Evolutionary conservation across 148 eudicot genomes (phyloP).

Genomic region (Euryodendron excelsum): DNA sequence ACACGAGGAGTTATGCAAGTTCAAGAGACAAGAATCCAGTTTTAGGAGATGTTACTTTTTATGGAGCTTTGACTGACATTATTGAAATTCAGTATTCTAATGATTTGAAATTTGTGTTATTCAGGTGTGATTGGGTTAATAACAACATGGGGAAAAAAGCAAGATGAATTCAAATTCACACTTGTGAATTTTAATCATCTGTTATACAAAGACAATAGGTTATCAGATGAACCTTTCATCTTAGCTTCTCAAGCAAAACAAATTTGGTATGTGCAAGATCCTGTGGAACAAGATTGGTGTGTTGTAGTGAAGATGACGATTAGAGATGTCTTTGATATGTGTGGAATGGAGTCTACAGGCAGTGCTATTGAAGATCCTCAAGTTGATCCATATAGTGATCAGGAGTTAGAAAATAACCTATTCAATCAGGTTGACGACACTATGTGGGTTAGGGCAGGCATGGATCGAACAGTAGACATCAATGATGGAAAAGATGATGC

Average conservation of each 20-base stretch:
- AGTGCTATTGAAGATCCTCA: too few relatives aligned
- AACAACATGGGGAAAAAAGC: not conserved
- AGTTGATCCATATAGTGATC: not conserved
- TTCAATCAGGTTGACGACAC: not conserved
- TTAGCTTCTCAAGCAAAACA: too few relatives aligned
- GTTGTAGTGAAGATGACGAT: too few relatives aligned
- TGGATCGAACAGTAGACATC: not conserved
- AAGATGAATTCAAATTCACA: constrained; percentile 10
- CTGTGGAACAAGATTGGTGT: too few relatives aligned
- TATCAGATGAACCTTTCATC: constrained; percentile 12
- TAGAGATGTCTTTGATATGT: too few relatives aligned
- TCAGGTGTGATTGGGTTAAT: constrained; percentile 10
- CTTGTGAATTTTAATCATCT: constrained; percentile 10
- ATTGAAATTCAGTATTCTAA: constrained; percentile 11
- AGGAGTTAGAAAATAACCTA: not conserved
- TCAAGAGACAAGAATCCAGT: too few relatives aligned
- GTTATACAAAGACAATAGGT: not conserved
- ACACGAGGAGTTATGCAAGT: not conserved
- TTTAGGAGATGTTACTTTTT: constrained; percentile 9
- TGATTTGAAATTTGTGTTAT: constrained; percentile 14
- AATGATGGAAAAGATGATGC: not conserved
- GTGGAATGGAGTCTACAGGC: too few relatives aligned
- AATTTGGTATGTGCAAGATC: too few relatives aligned
- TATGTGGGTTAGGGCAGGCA: not conserved
- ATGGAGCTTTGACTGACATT: constrained; percentile 12